Evolutionary conservation across 2,329 filamentous ascomycete genomes (phyloP), one percentile per base, ranked within the genome.

Genomic region (Aspergillus texensis): DNA sequence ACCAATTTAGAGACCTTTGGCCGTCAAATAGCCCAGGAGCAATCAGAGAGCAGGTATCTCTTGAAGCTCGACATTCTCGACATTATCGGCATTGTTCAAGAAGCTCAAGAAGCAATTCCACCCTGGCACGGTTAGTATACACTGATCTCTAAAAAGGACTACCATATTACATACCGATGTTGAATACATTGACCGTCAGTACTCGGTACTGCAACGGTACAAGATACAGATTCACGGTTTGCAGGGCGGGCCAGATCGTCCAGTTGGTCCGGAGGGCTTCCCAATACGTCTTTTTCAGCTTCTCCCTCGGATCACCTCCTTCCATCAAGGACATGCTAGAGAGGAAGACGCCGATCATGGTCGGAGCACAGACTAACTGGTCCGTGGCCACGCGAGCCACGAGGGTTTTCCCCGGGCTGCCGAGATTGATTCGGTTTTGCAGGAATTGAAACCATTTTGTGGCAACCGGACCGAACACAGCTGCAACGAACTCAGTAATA

Each of bases 61-160:
- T 21, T 52, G 41, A 16, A 41, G 3, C 11, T 61, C 28, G 14
- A 6, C 14, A 6, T 8, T 32, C 11, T 61, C 28, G 14, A 6
- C 14, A 14, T 8, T 32, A 4, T 61, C 43, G 4, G 58, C 64
- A 53, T 55, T 67, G 56, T 65, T 67, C 21, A 66, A 36, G 14
- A 66, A 60, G 36, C 66, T 67, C 62, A 68, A 46, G 39, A 68
- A 68, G 52, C 66, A 68, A 61, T 67, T 68, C 64, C 66, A 68
- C 2, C 66, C 66, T 67, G 34, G 6, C 16, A 0, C 28, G 0
- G 28, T 62, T 34, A 64, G 62, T 28, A 48, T 9, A 24, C 21
- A n/a, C 30, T 11, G 4, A n/a, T 9, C n/a, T 34, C 32, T 5
- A 3, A 16, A 6, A 16, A 16, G 1, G n/a, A 4, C 1, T 11